Base-by-base conservation (phyloP, 192 early-diverging fungal genomes). In the Spinellus fusiger region DNA sequence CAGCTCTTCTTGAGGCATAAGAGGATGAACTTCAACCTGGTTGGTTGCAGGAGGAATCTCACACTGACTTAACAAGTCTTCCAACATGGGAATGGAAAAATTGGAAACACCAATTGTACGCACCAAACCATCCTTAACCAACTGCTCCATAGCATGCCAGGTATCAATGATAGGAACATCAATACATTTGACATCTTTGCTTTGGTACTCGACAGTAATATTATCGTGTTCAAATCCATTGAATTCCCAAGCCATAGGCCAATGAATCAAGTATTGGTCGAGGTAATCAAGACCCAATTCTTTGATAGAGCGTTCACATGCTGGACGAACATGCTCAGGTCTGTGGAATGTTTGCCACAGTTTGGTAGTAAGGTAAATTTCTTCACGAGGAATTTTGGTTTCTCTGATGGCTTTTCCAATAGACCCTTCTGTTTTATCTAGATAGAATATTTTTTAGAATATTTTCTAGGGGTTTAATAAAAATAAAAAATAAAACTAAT, bases 271-370 rank as follows among this genome's bases (percentile, higher is more conserved):
- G n/a, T n/a, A n/a, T n/a, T n/a, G n/a, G n/a, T n/a, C n/a, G n/a
- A n/a, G n/a, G n/a, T n/a, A 89, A 69, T 26, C 85, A 89, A 0
- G 87, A 69, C 50, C 87, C 87, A 27, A 89, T 75, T 80, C 66
- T 29, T 67, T 28, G 3, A 87, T 61, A 9, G 84, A 86, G 5
- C 64, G 58, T 27, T 80, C 62, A 50, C 78, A 73, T 4, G 74
- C 85, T 40, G 71, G 55, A 2, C 74, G 69, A 29, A 76, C 79
- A n/a, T 76, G 73, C 22, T 81, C 62, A 50, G 59, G 59, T 20
- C 60, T 63, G 49, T 86, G 80, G 56, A 79, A 77, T n/a, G n/a
- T n/a, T n/a, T n/a, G n/a, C n/a, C n/a, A n/a, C n/a, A n/a, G n/a
- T n/a, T n/a, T n/a, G n/a, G 16, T 79, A 74, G 37, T 80, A 74